Conservation (phyloP, 441 rosid species). For the Populus hybrid region DNA sequence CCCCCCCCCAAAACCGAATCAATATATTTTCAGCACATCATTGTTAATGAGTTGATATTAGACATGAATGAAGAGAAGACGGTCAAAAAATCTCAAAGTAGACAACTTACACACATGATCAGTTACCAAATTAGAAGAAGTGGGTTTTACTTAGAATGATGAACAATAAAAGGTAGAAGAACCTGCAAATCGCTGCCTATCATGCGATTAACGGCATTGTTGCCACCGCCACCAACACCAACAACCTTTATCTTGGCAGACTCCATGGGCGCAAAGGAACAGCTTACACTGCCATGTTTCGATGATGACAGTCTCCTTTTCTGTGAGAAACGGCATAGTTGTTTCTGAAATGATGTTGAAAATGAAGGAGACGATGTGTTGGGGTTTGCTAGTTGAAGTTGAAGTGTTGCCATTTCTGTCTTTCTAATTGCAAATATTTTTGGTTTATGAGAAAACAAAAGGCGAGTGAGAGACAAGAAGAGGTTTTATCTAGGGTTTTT, state of each 20-base stretch:
- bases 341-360: constrained; percentile 27
- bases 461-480: neutral
- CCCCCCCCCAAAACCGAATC: constrained; percentile 14
- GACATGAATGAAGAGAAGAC: neutral
- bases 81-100: no score
- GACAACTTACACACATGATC: neutral
- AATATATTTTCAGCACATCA: neutral
- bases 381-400: constrained; percentile 41
- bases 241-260: constrained; percentile 90
- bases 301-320: constrained; percentile 18
- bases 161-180: neutral
- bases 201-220: constrained; percentile 98
- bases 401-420: constrained; percentile 51
- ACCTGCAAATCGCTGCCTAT: constrained; percentile 94
- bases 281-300: constrained; percentile 38
- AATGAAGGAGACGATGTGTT: constrained; percentile 41
- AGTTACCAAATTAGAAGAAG: neutral
- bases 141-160: neutral
- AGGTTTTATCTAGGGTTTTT: constrained; percentile 53
- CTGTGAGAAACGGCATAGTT: constrained; percentile 12
- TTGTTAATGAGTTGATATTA: no score
- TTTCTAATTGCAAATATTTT: neutral
- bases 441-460: neutral
- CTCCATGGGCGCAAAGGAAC: constrained; percentile 68
- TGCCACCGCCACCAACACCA: constrained; percentile 98